phyloP scores from a whole-genome alignment of 2,329 filamentous ascomycete genomes.

The Colletotrichum tabaci region DNA sequence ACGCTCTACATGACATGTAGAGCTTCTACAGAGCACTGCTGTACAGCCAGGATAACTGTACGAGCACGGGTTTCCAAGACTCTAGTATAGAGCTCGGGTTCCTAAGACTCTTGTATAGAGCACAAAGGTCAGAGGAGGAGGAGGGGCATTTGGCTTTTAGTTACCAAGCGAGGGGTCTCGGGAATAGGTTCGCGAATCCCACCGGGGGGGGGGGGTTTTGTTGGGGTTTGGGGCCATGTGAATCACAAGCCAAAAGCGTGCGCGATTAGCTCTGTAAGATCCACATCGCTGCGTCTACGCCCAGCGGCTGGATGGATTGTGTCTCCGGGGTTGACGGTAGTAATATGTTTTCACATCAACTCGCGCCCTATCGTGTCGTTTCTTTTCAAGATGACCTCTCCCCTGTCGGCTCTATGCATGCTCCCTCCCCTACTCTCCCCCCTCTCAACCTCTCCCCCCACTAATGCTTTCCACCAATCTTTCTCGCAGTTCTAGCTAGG shows the following conservation, averaged over 20 bases:
- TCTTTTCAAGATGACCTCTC: constrained; percentile 37
- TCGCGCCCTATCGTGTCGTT: constrained; percentile 32
- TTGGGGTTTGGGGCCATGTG: constrained; percentile 2
- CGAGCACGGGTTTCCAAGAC: too few relatives aligned
- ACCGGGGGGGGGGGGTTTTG: background rate
- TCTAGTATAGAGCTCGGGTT: too few relatives aligned
- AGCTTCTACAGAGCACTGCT: background rate
- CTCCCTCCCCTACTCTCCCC: background rate
- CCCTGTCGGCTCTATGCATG: background rate
- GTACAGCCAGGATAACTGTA: too few relatives aligned
- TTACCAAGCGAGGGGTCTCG: background rate
- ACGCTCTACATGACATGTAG: background rate
- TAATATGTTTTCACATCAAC: background rate
- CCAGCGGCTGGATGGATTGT: background rate
- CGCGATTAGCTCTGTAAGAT: background rate
- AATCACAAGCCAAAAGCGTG: background rate
- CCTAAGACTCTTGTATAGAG: too few relatives aligned
- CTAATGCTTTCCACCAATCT: constrained; percentile 36
- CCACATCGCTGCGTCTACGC: constrained; percentile 10
- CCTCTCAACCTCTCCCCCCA: constrained; percentile 29
- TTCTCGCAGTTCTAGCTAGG: background rate
- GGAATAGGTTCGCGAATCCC: constrained; percentile 3
- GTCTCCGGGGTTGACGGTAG: too few relatives aligned
- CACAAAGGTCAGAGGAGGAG: too few relatives aligned
- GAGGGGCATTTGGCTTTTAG: background rate